phyloP scores from a whole-genome alignment of 371 early-diverging fungal genomes.

The Haplosporangium sp. region DNA sequence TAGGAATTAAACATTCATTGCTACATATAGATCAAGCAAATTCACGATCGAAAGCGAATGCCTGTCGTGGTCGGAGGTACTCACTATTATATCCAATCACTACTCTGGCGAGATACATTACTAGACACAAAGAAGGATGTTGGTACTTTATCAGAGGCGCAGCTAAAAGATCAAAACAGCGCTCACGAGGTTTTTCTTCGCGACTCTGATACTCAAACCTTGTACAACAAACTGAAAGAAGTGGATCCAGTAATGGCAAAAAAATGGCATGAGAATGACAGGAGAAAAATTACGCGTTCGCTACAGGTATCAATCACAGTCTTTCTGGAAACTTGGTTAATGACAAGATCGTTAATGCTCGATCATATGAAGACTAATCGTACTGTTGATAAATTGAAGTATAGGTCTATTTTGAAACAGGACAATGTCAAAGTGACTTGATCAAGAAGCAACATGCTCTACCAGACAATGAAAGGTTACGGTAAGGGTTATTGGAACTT shows the following conservation, averaged over 20 bases:
- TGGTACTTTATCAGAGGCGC: constrained; percentile 29
- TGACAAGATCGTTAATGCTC: neutral
- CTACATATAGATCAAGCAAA: constrained; percentile 74
- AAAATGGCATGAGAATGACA: constrained; percentile 93
- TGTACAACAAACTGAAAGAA: constrained; percentile 70
- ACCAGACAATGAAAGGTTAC: constrained; percentile 55
- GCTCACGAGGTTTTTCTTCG: constrained; percentile 51
- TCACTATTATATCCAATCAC: constrained; percentile 93
- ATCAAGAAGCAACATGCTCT: constrained; percentile 70
- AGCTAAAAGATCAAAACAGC: constrained; percentile 18
- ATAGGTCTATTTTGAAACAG: constrained; percentile 80
- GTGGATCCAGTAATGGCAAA: constrained; percentile 92
- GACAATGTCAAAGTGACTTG: constrained; percentile 78
- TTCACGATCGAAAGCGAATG: constrained; percentile 73
- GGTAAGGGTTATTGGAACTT: constrained; percentile 29
- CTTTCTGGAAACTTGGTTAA: neutral
- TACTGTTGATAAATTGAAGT: neutral
- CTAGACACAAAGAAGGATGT: constrained; percentile 57
- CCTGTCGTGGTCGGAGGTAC: constrained; percentile 97
- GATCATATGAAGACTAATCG: neutral
- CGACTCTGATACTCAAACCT: constrained; percentile 59
- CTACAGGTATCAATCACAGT: constrained; percentile 65
- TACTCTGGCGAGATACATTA: constrained; percentile 84
- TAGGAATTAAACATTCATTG: neutral
- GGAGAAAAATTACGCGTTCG: constrained; percentile 88